Base-by-base conservation (phyloP, 2,329 filamentous ascomycete species). In the Nemania diffusa region DNA sequence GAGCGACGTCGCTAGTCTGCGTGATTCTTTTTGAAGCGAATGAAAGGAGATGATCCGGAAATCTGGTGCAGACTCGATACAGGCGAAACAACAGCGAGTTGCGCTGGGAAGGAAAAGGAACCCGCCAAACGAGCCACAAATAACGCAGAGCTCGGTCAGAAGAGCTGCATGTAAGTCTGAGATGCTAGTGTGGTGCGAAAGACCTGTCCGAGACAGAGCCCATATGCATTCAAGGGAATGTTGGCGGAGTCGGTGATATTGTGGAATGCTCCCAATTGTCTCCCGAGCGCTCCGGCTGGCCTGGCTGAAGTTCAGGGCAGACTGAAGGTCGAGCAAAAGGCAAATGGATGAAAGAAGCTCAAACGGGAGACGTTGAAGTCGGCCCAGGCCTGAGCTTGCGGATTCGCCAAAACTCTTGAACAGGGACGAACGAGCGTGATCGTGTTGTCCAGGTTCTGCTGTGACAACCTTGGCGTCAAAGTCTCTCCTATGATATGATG, bases 331-430 rank as follows among this genome's bases (percentile, higher is more conserved):
- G 24, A 51, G 26, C 22, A 27, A 51, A 29, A 51, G 48, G 48
- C 48, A 51, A 29, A 51, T 29, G 48, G 48, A 51, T 29, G 48
- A 51, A 29, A 51, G 48, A 29, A 51, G 48, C 48, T 51, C 48
- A 27, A 51, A 29, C 48, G 48, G 48, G 48, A 51, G 48, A 27
- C 48, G 48, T 29, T 51, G 24, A 29, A 51, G 48, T 26, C 22
- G 22, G 48, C 48, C 48, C 24, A 51, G 48, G 48, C 26, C 48
- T 46, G 42, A 46, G 42, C 42, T 46, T 46, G 42, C 42, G 42
- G 42, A 46, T 46, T 46, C 42, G 42, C 17, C 42, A 46, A 46
- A 46, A 46, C 42, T 46, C 42, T 46, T 46, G 42, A 46, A 46
- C 42, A 46, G 42, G 42, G 42, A 46, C 42, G 42, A 46, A 46